Base-by-base conservation (phyloP, 1,284 basidiomycete species). In the Apiotrichum brassicae region DNA sequence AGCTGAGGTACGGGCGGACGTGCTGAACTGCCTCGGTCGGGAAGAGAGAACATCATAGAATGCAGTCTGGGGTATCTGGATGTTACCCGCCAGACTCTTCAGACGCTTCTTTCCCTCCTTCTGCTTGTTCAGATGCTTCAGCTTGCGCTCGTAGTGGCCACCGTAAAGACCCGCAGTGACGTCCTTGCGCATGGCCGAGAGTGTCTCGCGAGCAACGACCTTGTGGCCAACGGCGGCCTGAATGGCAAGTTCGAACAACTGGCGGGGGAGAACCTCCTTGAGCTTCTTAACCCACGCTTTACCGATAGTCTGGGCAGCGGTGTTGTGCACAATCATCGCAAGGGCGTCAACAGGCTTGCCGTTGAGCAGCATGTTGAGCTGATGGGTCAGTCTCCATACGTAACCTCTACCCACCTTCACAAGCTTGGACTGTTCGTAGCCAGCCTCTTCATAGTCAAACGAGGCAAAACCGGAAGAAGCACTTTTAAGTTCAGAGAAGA, bases 121-220 rank as follows among this genome's bases (percentile, higher is more conserved):
- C 70, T 95, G 91, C 68, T 90, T 90, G 65, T 88, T 82, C 20
- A 95, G 79, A 61, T 90, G 86, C 74, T 95, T 93, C 77, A 91
- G 57, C 72, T 93, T 92, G 50, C 89, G 84, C 71, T 91, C 88
- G 60, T 88, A 87, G 70, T 91, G 87, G 81, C 90, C 90, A 68
- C 91, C 91, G 63, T 95, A 95, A 37, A 97, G 74, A 0, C 92
- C 92, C 14, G 91, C 91, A 0, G 92, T 95, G 22, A 98, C 94
- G 62, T 98, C 94, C 50, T 94, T 91, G 32, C 91, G 81, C 67
- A 89, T 75, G 0, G 92, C 89, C 30, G 85, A 86, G 40, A 97
- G 71, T 1, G 74, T 93, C 70, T 95, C 92, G 43, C 93, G 80
- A 4, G 94, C 89, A 43, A 97, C 81, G 48, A 97, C 81, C 60